These are phyloP conservation scores for Tuber aestivum DNA, from an alignment of 495 filamentous ascomycete genomes.

Conservation along the genomic window DNA sequence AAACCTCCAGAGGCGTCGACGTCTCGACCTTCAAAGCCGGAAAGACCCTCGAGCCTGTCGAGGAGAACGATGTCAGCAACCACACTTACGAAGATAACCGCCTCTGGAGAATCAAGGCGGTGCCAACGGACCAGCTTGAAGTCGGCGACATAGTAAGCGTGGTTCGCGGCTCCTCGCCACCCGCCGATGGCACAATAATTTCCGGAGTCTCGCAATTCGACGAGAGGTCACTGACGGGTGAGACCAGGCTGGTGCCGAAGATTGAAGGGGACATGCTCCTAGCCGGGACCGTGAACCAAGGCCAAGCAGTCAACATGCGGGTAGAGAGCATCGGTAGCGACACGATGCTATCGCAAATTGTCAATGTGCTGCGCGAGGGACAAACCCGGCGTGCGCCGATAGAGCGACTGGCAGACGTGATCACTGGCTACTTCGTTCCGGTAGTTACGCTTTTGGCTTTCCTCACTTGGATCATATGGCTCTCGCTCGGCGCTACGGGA, in stretches of 20 bases:
- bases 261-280: constrained; percentile 62
- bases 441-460: constrained; percentile 72
- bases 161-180: constrained; percentile 70
- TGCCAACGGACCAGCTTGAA: constrained; percentile 68
- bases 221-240: constrained; percentile 85
- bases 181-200: constrained; percentile 68
- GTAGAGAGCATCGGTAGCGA: constrained; percentile 64
- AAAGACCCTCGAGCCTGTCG: background rate
- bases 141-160: constrained; percentile 72
- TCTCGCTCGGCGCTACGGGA: constrained; percentile 65
- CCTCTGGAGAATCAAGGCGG: constrained; percentile 39
- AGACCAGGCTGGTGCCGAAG: constrained; percentile 71
- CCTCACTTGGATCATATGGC: constrained; percentile 74
- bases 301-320: constrained; percentile 58
- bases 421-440: constrained; percentile 88
- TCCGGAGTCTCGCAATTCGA: constrained; percentile 64
- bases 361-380: constrained; percentile 81
- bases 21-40: background rate
- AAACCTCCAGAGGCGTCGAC: background rate
- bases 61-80: background rate
- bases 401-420: constrained; percentile 70
- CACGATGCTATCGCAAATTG: constrained; percentile 87
- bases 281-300: constrained; percentile 78
- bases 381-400: constrained; percentile 78
- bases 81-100: constrained; percentile 8